Evolutionary conservation across 345 rosid species (phyloP).

Genomic region (Ailanthus altissimus): DNA sequence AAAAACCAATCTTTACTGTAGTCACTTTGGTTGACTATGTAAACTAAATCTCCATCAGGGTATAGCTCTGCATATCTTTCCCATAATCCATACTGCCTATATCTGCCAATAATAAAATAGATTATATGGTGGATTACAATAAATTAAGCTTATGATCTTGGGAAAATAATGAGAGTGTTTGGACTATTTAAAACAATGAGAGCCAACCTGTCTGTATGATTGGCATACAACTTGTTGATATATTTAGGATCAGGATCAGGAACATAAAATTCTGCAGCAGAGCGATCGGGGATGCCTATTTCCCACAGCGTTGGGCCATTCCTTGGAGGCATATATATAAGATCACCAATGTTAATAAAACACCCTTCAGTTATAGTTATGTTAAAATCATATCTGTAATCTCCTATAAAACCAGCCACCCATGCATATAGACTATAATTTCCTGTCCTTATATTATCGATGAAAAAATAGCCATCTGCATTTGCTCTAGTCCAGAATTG

Average conservation of each 20-base stretch:
- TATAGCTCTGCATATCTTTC: conserved; percentile 81
- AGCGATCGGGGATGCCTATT: conserved; percentile 83
- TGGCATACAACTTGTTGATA: conserved; percentile 60
- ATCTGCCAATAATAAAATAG: conserved; percentile 51
- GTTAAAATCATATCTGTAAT: conserved; percentile 49
- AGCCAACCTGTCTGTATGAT: conserved; percentile 62
- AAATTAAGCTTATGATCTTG: not conserved
- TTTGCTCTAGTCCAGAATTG: conserved; percentile 85
- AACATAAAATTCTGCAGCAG: conserved; percentile 81
- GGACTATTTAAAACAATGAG: not conserved
- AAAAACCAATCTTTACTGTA: conserved; percentile 78
- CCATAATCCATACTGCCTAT: conserved; percentile 94
- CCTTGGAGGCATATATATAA: conserved; percentile 81
- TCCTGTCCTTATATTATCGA: conserved; percentile 49
- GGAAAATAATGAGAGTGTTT: not conserved
- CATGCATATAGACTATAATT: conserved; percentile 70
- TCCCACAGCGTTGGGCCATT: conserved; percentile 90
- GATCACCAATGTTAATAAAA: conserved; percentile 48
- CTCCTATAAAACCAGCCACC: conserved; percentile 83
- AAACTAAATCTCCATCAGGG: conserved; percentile 68
- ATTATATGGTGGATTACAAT: not conserved
- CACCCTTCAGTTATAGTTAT: conserved; percentile 51
- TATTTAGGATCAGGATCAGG: conserved; percentile 71
- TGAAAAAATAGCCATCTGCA: conserved; percentile 55
- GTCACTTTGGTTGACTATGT: conserved; percentile 57